Percentiles rank a stretch among this genome's conserved stretches.
Evolutionary conservation across 768 basidiomycete genomes (phyloP).

Genomic region (Agaricus sinodeliciosus): DNA sequence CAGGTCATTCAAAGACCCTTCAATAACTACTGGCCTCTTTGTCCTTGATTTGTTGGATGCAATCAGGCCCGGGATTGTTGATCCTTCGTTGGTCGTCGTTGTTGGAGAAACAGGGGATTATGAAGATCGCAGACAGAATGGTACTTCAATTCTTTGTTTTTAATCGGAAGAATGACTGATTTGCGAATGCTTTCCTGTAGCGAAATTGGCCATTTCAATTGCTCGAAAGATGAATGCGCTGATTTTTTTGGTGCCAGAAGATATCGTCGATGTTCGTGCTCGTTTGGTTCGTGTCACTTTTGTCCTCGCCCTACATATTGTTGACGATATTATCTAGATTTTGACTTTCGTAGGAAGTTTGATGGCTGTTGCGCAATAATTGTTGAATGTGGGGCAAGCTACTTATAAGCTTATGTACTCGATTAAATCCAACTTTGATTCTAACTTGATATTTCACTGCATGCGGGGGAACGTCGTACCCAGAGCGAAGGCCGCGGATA

Average conservation of each 20-base stretch:
- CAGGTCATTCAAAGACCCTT: slow-evolving; percentile 92
- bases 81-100: slow-evolving; percentile 69
- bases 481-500: too few species aligned
- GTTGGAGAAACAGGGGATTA: slow-evolving; percentile 60
- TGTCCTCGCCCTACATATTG: neutral
- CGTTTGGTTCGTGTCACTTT: slow-evolving; percentile 57
- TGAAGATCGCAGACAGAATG: slow-evolving; percentile 89
- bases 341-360: slow-evolving; percentile 93
- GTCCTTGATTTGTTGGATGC: slow-evolving; percentile 90
- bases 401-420: too few species aligned
- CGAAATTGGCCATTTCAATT: slow-evolving; percentile 96
- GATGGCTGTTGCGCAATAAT: slow-evolving; percentile 60
- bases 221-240: slow-evolving; percentile 96
- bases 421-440: too few species aligned
- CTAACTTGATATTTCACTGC: too few species aligned
- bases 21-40: slow-evolving; percentile 84
- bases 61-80: slow-evolving; percentile 91
- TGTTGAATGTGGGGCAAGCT: neutral
- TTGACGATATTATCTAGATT: slow-evolving; percentile 44
- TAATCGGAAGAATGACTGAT: neutral
- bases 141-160: slow-evolving; percentile 34
- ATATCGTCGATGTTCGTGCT: slow-evolving; percentile 91
- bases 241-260: slow-evolving; percentile 96
- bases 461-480: too few species aligned
- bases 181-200: slow-evolving; percentile 29